Conservation (phyloP, 495 filamentous ascomycete genomes). For the Penicilliopsis zonata region DNA sequence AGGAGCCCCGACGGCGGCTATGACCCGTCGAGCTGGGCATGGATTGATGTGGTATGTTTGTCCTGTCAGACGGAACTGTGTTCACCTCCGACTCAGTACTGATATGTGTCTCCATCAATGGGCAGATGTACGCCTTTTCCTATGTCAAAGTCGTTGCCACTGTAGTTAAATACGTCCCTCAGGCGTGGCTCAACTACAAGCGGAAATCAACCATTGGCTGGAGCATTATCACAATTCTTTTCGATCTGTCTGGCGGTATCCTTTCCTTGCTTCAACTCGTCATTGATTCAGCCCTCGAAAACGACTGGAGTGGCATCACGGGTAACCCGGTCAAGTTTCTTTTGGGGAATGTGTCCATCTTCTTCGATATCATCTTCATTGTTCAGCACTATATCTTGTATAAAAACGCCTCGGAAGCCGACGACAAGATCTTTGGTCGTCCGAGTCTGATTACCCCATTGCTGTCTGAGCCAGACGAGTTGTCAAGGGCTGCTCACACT, state of each 20-base stretch:
- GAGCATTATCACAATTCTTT: slow-evolving; percentile 74
- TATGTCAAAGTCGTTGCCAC: slow-evolving; percentile 87
- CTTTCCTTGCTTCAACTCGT: slow-evolving; percentile 73
- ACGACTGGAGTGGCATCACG: slow-evolving; percentile 77
- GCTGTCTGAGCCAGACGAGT: slow-evolving; percentile 10
- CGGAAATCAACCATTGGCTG: slow-evolving; percentile 77
- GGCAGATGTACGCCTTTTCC: slow-evolving; percentile 64
- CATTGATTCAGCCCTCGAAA: slow-evolving; percentile 73
- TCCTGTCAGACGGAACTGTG: too few relatives aligned
- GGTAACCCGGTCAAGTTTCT: slow-evolving; percentile 89
- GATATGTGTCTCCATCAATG: too few relatives aligned
- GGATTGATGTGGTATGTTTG: slow-evolving; percentile 75
- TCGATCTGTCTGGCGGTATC: slow-evolving; percentile 71
- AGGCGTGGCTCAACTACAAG: slow-evolving; percentile 69
- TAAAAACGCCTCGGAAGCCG: slow-evolving; percentile 14
- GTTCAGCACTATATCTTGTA: slow-evolving; percentile 81
- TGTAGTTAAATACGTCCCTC: slow-evolving; percentile 83
- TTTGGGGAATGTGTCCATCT: slow-evolving; percentile 67
- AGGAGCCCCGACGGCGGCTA: slow-evolving; percentile 39
- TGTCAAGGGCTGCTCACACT: slow-evolving; percentile 3
- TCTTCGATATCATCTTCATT: slow-evolving; percentile 82
- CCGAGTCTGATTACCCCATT: slow-evolving; percentile 16
- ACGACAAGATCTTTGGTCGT: slow-evolving; percentile 6
- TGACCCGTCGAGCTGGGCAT: slow-evolving; percentile 47
- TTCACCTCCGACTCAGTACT: too few relatives aligned